Evolutionary conservation across 169 alveolate genomes (phyloP).

Genomic region (Ichthyophthirius multifiliis): DNA sequence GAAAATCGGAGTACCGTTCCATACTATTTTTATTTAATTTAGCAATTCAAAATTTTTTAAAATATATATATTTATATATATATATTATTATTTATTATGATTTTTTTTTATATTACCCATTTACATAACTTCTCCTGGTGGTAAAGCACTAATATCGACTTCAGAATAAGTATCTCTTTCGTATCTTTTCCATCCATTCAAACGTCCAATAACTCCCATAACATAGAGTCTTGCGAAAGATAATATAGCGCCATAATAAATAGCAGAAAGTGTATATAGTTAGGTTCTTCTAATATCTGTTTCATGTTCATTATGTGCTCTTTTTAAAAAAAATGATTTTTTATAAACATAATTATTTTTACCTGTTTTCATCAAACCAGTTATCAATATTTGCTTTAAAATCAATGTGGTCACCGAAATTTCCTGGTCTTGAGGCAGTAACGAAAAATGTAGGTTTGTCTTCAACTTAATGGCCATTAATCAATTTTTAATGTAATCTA

Average conservation of each 20-base stretch:
- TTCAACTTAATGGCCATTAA: constrained; percentile 45
- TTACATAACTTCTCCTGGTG: constrained; percentile 86
- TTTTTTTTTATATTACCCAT: constrained; percentile 11
- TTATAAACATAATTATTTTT: no score
- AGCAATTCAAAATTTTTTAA: neutral
- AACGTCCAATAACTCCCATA: constrained; percentile 37
- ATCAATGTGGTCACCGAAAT: constrained; percentile 79
- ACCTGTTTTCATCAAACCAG: constrained; percentile 86
- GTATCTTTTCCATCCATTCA: constrained; percentile 69
- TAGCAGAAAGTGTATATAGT: constrained; percentile 38
- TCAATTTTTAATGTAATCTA: constrained; percentile 61
- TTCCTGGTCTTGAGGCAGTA: constrained; percentile 78
- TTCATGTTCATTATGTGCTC: constrained; percentile 50
- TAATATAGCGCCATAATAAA: constrained; percentile 41
- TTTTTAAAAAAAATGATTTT: neutral
- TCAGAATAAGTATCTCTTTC: constrained; percentile 81
- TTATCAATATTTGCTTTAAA: constrained; percentile 77
- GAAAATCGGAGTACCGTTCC: constrained; percentile 83
- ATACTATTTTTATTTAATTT: constrained; percentile 12
- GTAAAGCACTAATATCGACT: constrained; percentile 77
- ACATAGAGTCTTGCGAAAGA: constrained; percentile 40
- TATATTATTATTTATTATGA: neutral
- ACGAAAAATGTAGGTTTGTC: constrained; percentile 67
- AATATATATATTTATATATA: neutral
- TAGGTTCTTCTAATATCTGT: constrained; percentile 48